Conservation (phyloP, 1,139 yeast species). For the Candida frijolesensis region DNA sequence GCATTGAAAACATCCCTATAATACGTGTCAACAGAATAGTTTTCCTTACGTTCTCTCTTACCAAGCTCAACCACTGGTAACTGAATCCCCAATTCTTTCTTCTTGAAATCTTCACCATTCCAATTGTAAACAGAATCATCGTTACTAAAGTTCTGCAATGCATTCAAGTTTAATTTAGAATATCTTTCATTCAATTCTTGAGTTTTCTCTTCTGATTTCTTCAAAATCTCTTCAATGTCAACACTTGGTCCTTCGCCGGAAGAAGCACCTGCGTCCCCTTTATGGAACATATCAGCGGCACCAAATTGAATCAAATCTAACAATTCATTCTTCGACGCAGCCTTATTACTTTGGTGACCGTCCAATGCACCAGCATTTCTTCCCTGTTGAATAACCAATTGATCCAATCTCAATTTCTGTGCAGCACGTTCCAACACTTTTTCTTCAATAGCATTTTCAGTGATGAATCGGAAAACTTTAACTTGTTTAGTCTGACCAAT, state of each 20-base stretch:
- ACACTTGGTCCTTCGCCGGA: slow-evolving; percentile 43
- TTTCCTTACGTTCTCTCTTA: slow-evolving; percentile 77
- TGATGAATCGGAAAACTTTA: slow-evolving; percentile 71
- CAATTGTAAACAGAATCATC: slow-evolving; percentile 78
- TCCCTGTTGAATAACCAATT: slow-evolving; percentile 81
- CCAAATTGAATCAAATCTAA: slow-evolving; percentile 82
- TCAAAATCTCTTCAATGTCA: slow-evolving; percentile 64
- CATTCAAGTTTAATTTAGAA: slow-evolving; percentile 69
- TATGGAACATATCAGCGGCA: slow-evolving; percentile 62
- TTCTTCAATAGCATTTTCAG: slow-evolving; percentile 81
- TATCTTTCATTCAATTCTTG: slow-evolving; percentile 63
- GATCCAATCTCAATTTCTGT: slow-evolving; percentile 75
- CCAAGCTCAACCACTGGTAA: slow-evolving; percentile 56
- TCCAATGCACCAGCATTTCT: slow-evolving; percentile 42
- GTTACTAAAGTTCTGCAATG: slow-evolving; percentile 68
- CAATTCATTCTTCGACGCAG: slow-evolving; percentile 67
- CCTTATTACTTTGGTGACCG: slow-evolving; percentile 41
- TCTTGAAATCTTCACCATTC: slow-evolving; percentile 82
- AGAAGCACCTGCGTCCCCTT: slow-evolving; percentile 8
- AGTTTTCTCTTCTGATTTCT: slow-evolving; percentile 65
- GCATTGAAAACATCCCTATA: slow-evolving; percentile 76
- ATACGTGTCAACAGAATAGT: slow-evolving; percentile 76
- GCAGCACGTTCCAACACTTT: slow-evolving; percentile 80
- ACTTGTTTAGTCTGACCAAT: slow-evolving; percentile 86
- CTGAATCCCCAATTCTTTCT: slow-evolving; percentile 40